Evolutionary conservation across 768 basidiomycete species (phyloP).

Genomic region (Tubosaeta sp.): DNA sequence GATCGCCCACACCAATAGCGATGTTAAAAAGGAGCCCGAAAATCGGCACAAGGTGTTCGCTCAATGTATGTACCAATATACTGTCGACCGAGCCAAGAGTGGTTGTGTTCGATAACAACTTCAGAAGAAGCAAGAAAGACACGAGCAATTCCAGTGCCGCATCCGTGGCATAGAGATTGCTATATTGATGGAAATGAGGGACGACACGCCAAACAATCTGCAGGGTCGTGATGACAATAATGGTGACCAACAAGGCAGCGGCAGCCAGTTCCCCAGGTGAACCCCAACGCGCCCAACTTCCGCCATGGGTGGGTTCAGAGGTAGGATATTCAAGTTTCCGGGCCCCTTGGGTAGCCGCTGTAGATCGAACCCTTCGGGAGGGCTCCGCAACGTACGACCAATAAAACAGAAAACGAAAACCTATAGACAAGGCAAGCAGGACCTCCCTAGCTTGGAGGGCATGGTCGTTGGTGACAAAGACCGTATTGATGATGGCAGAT

Average conservation of each 20-base stretch:
- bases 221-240: slow-evolving; percentile 47
- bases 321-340: slow-evolving; percentile 12
- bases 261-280: slow-evolving; percentile 49
- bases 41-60: slow-evolving; percentile 47
- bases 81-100: slow-evolving; percentile 33
- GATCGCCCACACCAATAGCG: slow-evolving; percentile 52
- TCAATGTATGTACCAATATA: slow-evolving; percentile 41
- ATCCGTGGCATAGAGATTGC: slow-evolving; percentile 54
- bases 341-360: slow-evolving; percentile 27
- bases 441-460: slow-evolving; percentile 55
- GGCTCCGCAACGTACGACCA: slow-evolving; percentile 63
- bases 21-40: slow-evolving; percentile 49
- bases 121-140: slow-evolving; percentile 57
- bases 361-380: slow-evolving; percentile 33
- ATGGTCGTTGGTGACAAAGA: slow-evolving; percentile 21
- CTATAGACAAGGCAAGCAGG: slow-evolving; percentile 51
- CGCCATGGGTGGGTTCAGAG: slow-evolving; percentile 42
- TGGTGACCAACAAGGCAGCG: slow-evolving; percentile 43
- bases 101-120: slow-evolving; percentile 55
- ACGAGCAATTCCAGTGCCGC: slow-evolving; percentile 54
- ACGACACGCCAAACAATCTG: slow-evolving; percentile 63
- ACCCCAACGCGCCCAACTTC: slow-evolving; percentile 66
- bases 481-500: slow-evolving; percentile 20
- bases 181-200: slow-evolving; percentile 32
- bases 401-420: slow-evolving; percentile 59